Base-by-base conservation (phyloP, 768 basidiomycete species). In the Xanthoconium stramineum region DNA sequence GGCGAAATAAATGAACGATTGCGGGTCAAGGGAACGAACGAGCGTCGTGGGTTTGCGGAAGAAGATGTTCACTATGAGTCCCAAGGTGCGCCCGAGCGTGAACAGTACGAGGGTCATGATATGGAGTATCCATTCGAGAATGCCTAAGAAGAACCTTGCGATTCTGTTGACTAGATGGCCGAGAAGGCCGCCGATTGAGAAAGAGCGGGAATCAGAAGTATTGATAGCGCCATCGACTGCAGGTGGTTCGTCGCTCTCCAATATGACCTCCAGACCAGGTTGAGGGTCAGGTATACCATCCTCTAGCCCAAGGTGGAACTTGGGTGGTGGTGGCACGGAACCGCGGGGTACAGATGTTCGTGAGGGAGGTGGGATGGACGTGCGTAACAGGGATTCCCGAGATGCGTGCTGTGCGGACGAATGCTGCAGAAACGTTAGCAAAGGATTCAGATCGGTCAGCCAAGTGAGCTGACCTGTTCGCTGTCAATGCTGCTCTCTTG, bases 211-310 rank as follows among this genome's bases (percentile, higher is more conserved):
- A 37, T 66, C 61, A 50, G 64, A 62, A 29, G 58, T 65, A 48
- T 71, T 57, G 48, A 56, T 49, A 29, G 69, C 45, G 40, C 69
- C 72, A 47, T 65, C 64, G 54, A 71, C 65, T 15, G 48, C 51
- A 17, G 67, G 65, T 29, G 71, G 76, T 65, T 88, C 86, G 4
- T 89, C 83, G 30, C 77, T 75, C 74, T 90, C 89, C 6, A 80
- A 76, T 62, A 90, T 87, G 9, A 85, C 81, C 24, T 81, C 73
- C 29, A 90, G 77, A 3, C 81, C 79, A 59, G 79, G 75, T 55
- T 83, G 82, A 32, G 77, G 70, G 28, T 80, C 76, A 37, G 67
- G 60, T 8, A 68, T 65, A 11, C 63, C 56, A n/a, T 72, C 63
- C 14, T 68, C 52, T 8, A 57, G 38, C 6, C 48, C 52, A 14